Conservation (phyloP, 371 early-diverging fungal species). For the Mortierella sp. region DNA sequence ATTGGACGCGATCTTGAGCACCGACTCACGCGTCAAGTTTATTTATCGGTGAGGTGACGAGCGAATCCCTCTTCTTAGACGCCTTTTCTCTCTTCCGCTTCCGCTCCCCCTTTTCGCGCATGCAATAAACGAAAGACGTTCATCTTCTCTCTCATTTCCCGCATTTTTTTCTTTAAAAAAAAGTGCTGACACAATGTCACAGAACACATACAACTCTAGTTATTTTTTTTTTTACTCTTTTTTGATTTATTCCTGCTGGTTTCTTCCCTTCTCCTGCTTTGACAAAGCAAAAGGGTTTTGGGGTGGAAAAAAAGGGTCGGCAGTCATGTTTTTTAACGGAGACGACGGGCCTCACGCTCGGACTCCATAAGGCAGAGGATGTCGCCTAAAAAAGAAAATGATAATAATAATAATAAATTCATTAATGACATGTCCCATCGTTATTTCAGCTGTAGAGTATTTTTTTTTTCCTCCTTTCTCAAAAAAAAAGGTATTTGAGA, state of each 20-base stretch:
- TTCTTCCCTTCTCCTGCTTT: no score
- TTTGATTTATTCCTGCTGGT: neutral
- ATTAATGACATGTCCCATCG: neutral
- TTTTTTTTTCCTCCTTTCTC: no score
- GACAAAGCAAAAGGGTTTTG: neutral
- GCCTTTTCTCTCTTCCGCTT: no score
- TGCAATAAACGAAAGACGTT: no score
- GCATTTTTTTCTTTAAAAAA: neutral
- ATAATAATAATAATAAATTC: neutral
- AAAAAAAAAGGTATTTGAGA: neutral
- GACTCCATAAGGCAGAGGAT: slow-evolving; percentile 97
- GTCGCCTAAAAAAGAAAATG: slow-evolving; percentile 67
- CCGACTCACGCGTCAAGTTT: slow-evolving; percentile 47
- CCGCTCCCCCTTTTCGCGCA: no score
- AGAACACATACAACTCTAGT: slow-evolving; percentile 2
- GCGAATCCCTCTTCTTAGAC: no score
- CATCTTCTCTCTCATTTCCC: neutral
- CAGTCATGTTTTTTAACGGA: slow-evolving; percentile 77
- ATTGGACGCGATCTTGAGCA: slow-evolving; percentile 61
- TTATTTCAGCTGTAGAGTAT: no score
- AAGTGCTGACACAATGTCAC: slow-evolving; percentile 5
- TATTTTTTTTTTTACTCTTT: slow-evolving; percentile 29
- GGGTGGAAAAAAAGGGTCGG: slow-evolving; percentile 14
- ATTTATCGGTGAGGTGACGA: slow-evolving; percentile 47
- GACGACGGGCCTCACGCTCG: slow-evolving; percentile 99